Evolutionary conservation across 495 filamentous ascomycete genomes (phyloP).

Genomic region (Penicillium dipodomyicola): DNA sequence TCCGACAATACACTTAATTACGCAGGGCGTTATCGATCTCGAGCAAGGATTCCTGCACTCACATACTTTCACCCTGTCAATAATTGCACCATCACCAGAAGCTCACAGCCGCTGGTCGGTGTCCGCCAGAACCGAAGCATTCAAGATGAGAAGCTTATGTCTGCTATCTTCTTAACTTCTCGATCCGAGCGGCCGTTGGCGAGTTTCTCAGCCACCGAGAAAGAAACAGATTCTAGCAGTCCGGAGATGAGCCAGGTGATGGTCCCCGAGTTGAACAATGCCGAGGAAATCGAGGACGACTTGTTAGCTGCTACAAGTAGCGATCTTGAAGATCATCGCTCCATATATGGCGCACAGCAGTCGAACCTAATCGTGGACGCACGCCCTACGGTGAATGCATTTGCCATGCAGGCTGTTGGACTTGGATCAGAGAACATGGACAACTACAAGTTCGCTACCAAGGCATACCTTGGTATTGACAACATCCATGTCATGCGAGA

Average conservation of each 20-base stretch:
- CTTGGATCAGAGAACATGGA: slow-evolving; percentile 98
- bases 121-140: slow-evolving; percentile 86
- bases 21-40: slow-evolving; percentile 82
- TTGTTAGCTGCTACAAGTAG: slow-evolving; percentile 51
- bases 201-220: slow-evolving; percentile 42
- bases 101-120: slow-evolving; percentile 89
- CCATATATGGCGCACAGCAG: slow-evolving; percentile 89
- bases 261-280: slow-evolving; percentile 46
- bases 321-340: slow-evolving; percentile 44
- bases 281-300: slow-evolving; percentile 73
- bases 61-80: slow-evolving; percentile 95
- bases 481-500: slow-evolving; percentile 99
- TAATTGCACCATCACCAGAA: slow-evolving; percentile 93
- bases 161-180: slow-evolving; percentile 86
- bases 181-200: slow-evolving; percentile 48
- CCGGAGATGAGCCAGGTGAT: slow-evolving; percentile 36
- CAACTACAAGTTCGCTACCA: slow-evolving; percentile 88
- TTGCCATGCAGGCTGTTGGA: slow-evolving; percentile 92
- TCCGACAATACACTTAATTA: slow-evolving; percentile 97
- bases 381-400: slow-evolving; percentile 89
- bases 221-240: slow-evolving; percentile 59
- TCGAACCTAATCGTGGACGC: slow-evolving; percentile 96
- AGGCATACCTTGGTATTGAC: slow-evolving; percentile 94
- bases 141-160: slow-evolving; percentile 91
- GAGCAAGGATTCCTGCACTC: slow-evolving; percentile 80